Percentiles rank a stretch among this genome's conserved stretches.
phyloP scores from a whole-genome alignment of 441 rosid species.

The Bocquillonia castaneifolia region DNA sequence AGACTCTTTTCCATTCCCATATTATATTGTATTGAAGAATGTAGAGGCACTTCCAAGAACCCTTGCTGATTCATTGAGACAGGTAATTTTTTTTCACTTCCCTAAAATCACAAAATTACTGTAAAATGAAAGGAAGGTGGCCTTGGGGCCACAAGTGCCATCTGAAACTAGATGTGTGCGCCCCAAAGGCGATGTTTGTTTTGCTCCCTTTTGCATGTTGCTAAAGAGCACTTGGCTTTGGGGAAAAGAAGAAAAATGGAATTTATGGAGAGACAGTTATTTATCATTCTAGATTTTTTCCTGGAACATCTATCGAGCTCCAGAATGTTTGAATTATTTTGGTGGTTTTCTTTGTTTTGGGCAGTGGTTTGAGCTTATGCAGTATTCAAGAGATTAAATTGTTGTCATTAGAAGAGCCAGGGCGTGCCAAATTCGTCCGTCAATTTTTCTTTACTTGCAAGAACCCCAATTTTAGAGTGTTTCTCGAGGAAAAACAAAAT shows the following conservation, averaged over 20 bases:
- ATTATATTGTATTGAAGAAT: slow-evolving; percentile 70
- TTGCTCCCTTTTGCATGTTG: too few relatives aligned
- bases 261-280: too few relatives aligned
- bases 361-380: slow-evolving; percentile 99
- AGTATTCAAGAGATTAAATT: slow-evolving; percentile 51
- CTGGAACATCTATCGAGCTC: background rate
- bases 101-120: too few relatives aligned
- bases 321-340: background rate
- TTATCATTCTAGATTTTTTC: too few relatives aligned
- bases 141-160: too few relatives aligned
- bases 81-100: slow-evolving; percentile 43
- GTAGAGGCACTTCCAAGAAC: slow-evolving; percentile 84
- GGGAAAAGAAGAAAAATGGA: too few relatives aligned
- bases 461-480: background rate
- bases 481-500: background rate
- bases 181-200: too few relatives aligned
- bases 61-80: slow-evolving; percentile 85
- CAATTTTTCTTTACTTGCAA: background rate
- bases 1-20: slow-evolving; percentile 94
- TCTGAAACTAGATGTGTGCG: too few relatives aligned
- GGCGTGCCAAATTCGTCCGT: background rate
- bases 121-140: too few relatives aligned
- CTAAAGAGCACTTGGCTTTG: too few relatives aligned
- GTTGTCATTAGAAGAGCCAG: background rate
- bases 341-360: background rate